Percentiles rank a stretch among this genome's conserved stretches.
phyloP scores from a whole-genome alignment of 2,329 filamentous ascomycete species.

The Catunica adiposa region DNA sequence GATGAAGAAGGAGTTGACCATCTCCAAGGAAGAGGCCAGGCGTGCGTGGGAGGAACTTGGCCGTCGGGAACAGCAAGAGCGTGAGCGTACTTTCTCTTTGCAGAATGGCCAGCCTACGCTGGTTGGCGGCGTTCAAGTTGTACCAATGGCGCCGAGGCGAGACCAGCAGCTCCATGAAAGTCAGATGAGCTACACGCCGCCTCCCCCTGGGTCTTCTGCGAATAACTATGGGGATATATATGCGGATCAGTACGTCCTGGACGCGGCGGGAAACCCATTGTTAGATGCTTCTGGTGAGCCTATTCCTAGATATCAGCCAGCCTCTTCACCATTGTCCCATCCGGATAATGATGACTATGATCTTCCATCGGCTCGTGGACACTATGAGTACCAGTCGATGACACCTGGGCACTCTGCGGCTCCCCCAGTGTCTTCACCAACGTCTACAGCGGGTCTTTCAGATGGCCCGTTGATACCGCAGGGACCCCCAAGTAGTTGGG shows the following conservation, averaged over 20 bases:
- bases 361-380: slow-evolving; percentile 25
- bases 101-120: slow-evolving; percentile 76
- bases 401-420: background rate
- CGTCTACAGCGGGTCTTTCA: slow-evolving; percentile 4
- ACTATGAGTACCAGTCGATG: slow-evolving; percentile 10
- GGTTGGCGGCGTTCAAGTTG: slow-evolving; percentile 85
- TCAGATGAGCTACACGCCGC: slow-evolving; percentile 12
- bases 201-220: slow-evolving; percentile 16
- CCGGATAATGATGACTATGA: slow-evolving; percentile 16
- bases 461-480: slow-evolving; percentile 2
- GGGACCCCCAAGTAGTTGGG: slow-evolving; percentile 16
- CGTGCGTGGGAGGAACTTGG: slow-evolving; percentile 96
- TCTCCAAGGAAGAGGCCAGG: slow-evolving; percentile 89
- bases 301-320: slow-evolving; percentile 10
- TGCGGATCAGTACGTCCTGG: slow-evolving; percentile 19
- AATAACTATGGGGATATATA: background rate
- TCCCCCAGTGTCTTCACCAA: slow-evolving; percentile 10
- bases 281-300: slow-evolving; percentile 19
- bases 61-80: slow-evolving; percentile 79
- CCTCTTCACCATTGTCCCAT: slow-evolving; percentile 7
- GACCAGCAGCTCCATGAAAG: slow-evolving; percentile 19
- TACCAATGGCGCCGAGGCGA: slow-evolving; percentile 59
- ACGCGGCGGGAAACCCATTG: slow-evolving; percentile 15
- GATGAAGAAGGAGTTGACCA: slow-evolving; percentile 81
- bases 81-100: slow-evolving; percentile 70